phyloP scores from a whole-genome alignment of 345 rosid genomes.

The Populus deltoides region DNA sequence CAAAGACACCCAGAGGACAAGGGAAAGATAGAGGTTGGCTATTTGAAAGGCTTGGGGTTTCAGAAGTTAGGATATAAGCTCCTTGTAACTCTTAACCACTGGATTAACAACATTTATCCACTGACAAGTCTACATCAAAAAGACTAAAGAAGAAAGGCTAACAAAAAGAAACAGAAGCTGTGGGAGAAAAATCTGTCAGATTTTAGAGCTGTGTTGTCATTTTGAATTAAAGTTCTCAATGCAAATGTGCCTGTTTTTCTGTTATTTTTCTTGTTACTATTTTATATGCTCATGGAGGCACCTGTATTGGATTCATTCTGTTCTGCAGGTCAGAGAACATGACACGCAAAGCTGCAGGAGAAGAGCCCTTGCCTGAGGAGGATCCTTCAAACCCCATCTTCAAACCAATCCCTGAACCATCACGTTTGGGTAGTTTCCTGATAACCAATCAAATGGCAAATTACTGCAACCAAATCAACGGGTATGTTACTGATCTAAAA shows the following conservation, averaged over 20 bases:
- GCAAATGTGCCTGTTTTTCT: neutral
- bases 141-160: too few species aligned
- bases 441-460: conserved; percentile 84
- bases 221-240: neutral
- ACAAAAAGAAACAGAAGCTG: neutral
- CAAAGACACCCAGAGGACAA: neutral
- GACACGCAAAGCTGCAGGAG: conserved; percentile 85
- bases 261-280: neutral
- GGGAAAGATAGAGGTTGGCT: neutral
- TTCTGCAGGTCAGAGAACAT: conserved; percentile 73
- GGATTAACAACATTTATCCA: neutral
- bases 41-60: neutral
- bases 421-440: conserved; percentile 94
- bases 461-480: conserved; percentile 96
- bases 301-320: conserved; percentile 7
- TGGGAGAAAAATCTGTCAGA: neutral
- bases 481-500: conserved; percentile 44
- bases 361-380: conserved; percentile 94
- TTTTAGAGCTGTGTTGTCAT: neutral
- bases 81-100: neutral
- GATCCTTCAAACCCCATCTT: conserved; percentile 91
- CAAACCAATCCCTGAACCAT: conserved; percentile 87
- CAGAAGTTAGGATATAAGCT: neutral
- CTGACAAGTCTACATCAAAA: neutral
- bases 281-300: neutral